These are phyloP conservation scores for Cymbidium sinense DNA, from an alignment of 106 monocot species.

Conservation along the genomic window DNA sequence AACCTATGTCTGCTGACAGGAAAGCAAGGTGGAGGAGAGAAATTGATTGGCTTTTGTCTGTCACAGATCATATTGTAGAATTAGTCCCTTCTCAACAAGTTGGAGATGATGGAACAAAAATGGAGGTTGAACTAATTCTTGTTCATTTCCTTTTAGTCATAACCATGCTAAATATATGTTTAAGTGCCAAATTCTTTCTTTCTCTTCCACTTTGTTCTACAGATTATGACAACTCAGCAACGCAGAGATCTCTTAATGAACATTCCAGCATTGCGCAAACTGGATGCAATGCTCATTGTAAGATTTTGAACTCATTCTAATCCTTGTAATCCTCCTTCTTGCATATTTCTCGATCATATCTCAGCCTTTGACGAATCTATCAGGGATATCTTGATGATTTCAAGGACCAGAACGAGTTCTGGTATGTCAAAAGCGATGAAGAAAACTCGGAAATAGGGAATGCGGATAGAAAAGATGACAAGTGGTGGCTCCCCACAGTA, in stretches of 20 bases:
- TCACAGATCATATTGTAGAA: constrained; percentile 66
- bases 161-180: neutral
- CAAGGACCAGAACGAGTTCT: constrained; percentile 69
- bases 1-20: constrained; percentile 51
- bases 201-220: neutral
- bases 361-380: neutral
- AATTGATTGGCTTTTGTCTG: constrained; percentile 59
- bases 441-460: constrained; percentile 36
- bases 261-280: constrained; percentile 56
- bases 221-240: constrained; percentile 66
- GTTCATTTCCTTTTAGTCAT: neutral
- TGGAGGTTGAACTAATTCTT: constrained; percentile 37
- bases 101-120: constrained; percentile 45
- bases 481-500: constrained; percentile 61
- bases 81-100: constrained; percentile 53
- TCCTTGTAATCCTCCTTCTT: neutral
- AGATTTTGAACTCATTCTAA: constrained; percentile 3
- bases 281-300: constrained; percentile 73
- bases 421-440: constrained; percentile 48
- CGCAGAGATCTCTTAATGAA: constrained; percentile 64
- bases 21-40: constrained; percentile 62
- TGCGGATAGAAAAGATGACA: constrained; percentile 40
- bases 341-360: neutral
- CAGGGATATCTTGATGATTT: constrained; percentile 60
- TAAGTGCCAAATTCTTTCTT: neutral